Base-by-base conservation (phyloP, 176 grass and related monocot genomes). In the Guadua angustifolia region DNA sequence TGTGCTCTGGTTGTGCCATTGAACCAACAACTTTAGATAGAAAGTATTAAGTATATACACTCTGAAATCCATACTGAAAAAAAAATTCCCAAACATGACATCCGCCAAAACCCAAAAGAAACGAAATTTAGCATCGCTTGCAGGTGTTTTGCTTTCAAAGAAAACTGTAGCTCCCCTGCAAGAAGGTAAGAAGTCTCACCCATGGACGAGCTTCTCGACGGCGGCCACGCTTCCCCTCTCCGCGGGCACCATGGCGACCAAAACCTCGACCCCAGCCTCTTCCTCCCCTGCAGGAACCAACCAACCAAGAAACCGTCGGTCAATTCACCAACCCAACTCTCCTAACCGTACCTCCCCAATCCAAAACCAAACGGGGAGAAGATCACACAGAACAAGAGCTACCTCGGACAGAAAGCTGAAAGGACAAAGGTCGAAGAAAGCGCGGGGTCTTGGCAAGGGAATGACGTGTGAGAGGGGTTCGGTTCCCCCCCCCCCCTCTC, bases 131-230 rank as follows among this genome's bases (percentile, higher is more conserved):
- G 58, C n/a, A 9, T 25, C 24, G 0, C 6, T 4, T 73, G 40
- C 45, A 44, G 3, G 1, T 32, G 42, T 51, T 4, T 19, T 26
- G 10, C 70, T 10, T 5, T 18, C 6, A 13, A 81, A 40, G 50
- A 29, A 29, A 71, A 58, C 36, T 19, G 5, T 2, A 18, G 22
- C 46, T 4, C 18, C 6, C 50, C 1, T 53, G 35, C 44, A 18
- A 40, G 53, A 71, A 14, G 16, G 45, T 13, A 46, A 46, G 47
- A 50, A 16, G 13, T 7, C 21, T 64, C 60, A 90, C 84, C 89
- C 74, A 25, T 21, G 68, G 74, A 69, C 60, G 42, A 63, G 51
- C 61, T 84, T 79, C 18, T 87, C 89, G 17, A 79, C 79, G 7
- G 79, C 29, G 32, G 66, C 21, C 39, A 73, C 82, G 51, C 52